Conservation (phyloP, 108 stramenopile species). For the Conticribra weissflogii region DNA sequence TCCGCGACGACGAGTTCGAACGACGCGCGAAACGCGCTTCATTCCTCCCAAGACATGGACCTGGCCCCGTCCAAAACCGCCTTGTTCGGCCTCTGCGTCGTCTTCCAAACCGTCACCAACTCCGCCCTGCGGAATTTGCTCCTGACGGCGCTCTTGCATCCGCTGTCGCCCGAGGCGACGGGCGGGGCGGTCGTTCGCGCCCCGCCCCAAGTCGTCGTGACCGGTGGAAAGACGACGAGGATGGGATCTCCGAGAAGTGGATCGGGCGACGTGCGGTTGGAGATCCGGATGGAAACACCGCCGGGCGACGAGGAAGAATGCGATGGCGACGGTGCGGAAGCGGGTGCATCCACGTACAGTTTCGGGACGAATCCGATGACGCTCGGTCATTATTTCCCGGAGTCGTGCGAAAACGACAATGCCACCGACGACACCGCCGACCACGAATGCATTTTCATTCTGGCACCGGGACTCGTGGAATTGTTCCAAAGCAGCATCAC, state of each 20-base stretch:
- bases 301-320: too few relatives aligned
- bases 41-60: slow-evolving; percentile 41
- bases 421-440: background rate
- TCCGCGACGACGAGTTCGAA: too few relatives aligned
- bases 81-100: slow-evolving; percentile 69
- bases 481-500: slow-evolving; percentile 55
- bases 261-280: slow-evolving; percentile 48
- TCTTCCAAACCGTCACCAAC: slow-evolving; percentile 77
- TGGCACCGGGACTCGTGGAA: slow-evolving; percentile 73
- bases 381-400: too few relatives aligned
- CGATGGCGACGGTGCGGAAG: too few relatives aligned
- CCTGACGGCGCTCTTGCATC: slow-evolving; percentile 80
- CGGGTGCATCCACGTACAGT: slow-evolving; percentile 28
- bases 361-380: slow-evolving; percentile 30
- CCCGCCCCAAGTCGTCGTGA: slow-evolving; percentile 56
- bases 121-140: slow-evolving; percentile 64
- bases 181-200: slow-evolving; percentile 55
- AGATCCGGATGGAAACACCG: slow-evolving; percentile 55
- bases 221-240: slow-evolving; percentile 22
- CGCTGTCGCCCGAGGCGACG: slow-evolving; percentile 68
- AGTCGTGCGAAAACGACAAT: background rate
- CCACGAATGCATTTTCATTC: slow-evolving; percentile 69
- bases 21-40: too few relatives aligned
- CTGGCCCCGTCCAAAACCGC: slow-evolving; percentile 83
- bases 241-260: slow-evolving; percentile 7